Conservation (phyloP, 805 yeast genomes). For the Wickerhamiella vanderwaltii region DNA sequence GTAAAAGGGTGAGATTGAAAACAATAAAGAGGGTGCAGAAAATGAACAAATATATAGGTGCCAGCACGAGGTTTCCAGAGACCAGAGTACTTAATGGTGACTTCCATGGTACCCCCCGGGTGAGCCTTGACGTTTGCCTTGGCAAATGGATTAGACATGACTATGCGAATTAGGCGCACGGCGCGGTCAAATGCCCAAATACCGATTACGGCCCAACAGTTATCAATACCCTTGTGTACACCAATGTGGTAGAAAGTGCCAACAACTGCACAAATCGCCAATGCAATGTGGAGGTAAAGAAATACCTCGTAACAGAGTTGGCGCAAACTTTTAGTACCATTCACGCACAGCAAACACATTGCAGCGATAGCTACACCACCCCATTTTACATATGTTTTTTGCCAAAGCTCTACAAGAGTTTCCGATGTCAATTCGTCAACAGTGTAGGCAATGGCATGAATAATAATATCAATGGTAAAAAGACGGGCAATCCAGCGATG, state of each 20-base stretch:
- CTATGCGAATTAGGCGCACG: constrained; percentile 41
- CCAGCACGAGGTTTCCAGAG: constrained; percentile 44
- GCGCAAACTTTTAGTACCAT: constrained; percentile 31
- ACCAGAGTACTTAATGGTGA: constrained; percentile 30
- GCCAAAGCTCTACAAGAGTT: constrained; percentile 29
- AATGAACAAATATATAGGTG: constrained; percentile 41
- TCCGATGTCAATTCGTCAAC: constrained; percentile 50
- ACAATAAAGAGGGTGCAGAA: constrained; percentile 27
- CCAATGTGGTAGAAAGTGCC: constrained; percentile 45
- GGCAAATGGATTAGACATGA: constrained; percentile 38
- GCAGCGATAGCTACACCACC: constrained; percentile 22
- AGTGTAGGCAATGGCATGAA: constrained; percentile 43
- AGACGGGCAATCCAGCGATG: constrained; percentile 54
- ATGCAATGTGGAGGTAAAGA: constrained; percentile 40
- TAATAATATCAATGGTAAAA: constrained; percentile 34
- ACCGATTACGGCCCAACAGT: constrained; percentile 41
- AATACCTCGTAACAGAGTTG: constrained; percentile 44
- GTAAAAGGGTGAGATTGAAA: constrained; percentile 71
- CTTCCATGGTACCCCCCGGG: constrained; percentile 16
- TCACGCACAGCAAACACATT: constrained; percentile 32
- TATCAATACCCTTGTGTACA: constrained; percentile 27
- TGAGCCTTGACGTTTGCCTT: constrained; percentile 16
- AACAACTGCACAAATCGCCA: constrained; percentile 42
- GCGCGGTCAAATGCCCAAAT: constrained; percentile 64
- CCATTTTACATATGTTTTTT: constrained; percentile 20